Evolutionary conservation across 345 rosid genomes (phyloP).

Genomic region (Syzygium jambos): DNA sequence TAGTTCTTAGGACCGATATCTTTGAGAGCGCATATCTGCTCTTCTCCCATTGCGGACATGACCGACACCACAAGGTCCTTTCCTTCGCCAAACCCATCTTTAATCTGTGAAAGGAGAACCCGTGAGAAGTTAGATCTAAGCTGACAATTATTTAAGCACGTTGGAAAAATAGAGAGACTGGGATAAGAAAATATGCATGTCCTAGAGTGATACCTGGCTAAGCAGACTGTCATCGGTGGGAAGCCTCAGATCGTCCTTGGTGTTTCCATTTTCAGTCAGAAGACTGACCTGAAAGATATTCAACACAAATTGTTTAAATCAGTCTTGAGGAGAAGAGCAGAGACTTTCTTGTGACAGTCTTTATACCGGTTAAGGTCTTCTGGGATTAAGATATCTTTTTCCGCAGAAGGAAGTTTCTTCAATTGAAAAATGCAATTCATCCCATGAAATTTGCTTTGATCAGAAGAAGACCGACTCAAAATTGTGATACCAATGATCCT

Average conservation of each 20-base stretch:
- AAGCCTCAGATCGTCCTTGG: constrained; percentile 74
- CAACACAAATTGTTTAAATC: neutral
- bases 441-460: neutral
- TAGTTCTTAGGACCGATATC: constrained; percentile 60
- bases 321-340: neutral
- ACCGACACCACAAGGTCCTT: constrained; percentile 61
- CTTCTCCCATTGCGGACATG: constrained; percentile 70
- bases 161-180: neutral
- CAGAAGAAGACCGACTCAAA: neutral
- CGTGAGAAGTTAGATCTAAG: neutral
- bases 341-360: neutral
- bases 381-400: neutral
- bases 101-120: constrained; percentile 18
- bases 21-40: constrained; percentile 57
- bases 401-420: neutral
- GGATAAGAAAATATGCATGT: neutral
- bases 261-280: constrained; percentile 52
- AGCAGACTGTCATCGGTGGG: constrained; percentile 63
- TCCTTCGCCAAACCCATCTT: constrained; percentile 58
- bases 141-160: neutral
- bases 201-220: constrained; percentile 27
- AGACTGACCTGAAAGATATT: constrained; percentile 44
- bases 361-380: neutral
- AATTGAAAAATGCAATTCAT: neutral
- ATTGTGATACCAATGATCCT: neutral